phyloP scores from a whole-genome alignment of 257 asterid genomes.

The Salvia rosmarinus region DNA sequence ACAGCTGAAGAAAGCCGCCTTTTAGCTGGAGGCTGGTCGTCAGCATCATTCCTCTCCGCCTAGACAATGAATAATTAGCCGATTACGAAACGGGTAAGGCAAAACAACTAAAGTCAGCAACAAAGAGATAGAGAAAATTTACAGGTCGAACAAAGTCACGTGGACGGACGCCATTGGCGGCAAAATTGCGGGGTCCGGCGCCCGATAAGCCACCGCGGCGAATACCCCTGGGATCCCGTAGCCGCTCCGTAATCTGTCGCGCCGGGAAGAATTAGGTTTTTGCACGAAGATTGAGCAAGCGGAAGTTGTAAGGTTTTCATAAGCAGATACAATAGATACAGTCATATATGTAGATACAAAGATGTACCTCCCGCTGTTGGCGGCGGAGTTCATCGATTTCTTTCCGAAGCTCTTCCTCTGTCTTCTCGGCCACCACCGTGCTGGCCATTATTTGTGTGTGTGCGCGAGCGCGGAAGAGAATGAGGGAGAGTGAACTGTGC shows the following conservation, averaged over 20 bases:
- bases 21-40: conserved; percentile 87
- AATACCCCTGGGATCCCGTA: conserved; percentile 87
- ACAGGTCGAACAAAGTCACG: conserved; percentile 92
- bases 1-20: conserved; percentile 93
- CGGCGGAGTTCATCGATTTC: conserved; percentile 93
- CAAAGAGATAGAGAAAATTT: not conserved
- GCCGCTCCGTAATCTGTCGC: conserved; percentile 82
- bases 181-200: conserved; percentile 76
- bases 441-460: conserved; percentile 44
- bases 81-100: conserved; percentile 7
- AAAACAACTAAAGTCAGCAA: not conserved
- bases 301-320: not conserved
- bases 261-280: conserved; percentile 8
- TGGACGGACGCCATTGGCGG: conserved; percentile 71
- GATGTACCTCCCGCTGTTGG: conserved; percentile 79
- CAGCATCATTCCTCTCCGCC: conserved; percentile 84
- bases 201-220: conserved; percentile 85
- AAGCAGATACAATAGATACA: not conserved
- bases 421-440: conserved; percentile 68
- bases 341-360: not conserved
- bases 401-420: conserved; percentile 84
- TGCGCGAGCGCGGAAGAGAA: too few species aligned
- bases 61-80: conserved; percentile 30
- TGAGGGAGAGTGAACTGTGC: not conserved
- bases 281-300: conserved; percentile 14